Percentiles rank a stretch among this genome's conserved stretches.
phyloP scores from a whole-genome alignment of 2,329 filamentous ascomycete genomes.

The Hypoxylon sp. region DNA sequence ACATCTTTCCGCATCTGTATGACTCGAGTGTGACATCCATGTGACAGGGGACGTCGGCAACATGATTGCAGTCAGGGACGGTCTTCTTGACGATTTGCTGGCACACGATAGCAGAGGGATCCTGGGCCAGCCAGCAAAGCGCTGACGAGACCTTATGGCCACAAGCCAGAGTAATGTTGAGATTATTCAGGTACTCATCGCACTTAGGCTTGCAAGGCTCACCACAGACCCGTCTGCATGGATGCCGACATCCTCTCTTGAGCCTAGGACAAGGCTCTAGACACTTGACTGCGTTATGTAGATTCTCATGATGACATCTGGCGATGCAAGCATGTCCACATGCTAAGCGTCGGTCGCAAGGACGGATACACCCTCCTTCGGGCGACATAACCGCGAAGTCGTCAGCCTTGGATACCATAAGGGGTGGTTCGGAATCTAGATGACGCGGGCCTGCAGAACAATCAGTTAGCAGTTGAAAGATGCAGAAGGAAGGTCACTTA shows the following conservation, averaged over 20 bases:
- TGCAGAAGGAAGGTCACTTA: background rate
- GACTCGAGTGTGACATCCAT: conserved; percentile 51
- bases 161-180: conserved; percentile 50
- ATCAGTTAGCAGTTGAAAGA: conserved; percentile 6
- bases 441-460: conserved; percentile 61
- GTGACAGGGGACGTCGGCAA: conserved; percentile 58
- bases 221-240: conserved; percentile 55
- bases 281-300: conserved; percentile 58
- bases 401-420: conserved; percentile 61
- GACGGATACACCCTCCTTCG: conserved; percentile 67
- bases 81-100: conserved; percentile 52
- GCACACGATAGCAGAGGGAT: conserved; percentile 60
- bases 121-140: conserved; percentile 54
- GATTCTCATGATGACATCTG: conserved; percentile 56
- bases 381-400: conserved; percentile 66
- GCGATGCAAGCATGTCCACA: conserved; percentile 60
- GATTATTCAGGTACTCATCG: conserved; percentile 42
- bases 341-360: conserved; percentile 58
- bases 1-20: conserved; percentile 60
- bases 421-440: conserved; percentile 56
- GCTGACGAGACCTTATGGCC: conserved; percentile 50
- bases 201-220: conserved; percentile 53
- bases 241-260: conserved; percentile 54
- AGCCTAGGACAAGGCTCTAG: conserved; percentile 54
- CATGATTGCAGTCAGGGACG: conserved; percentile 65